Evolutionary conservation across 306 rosid species (phyloP), one percentile per base, ranked within the genome.

Genomic region (Albizia julibrissin): DNA sequence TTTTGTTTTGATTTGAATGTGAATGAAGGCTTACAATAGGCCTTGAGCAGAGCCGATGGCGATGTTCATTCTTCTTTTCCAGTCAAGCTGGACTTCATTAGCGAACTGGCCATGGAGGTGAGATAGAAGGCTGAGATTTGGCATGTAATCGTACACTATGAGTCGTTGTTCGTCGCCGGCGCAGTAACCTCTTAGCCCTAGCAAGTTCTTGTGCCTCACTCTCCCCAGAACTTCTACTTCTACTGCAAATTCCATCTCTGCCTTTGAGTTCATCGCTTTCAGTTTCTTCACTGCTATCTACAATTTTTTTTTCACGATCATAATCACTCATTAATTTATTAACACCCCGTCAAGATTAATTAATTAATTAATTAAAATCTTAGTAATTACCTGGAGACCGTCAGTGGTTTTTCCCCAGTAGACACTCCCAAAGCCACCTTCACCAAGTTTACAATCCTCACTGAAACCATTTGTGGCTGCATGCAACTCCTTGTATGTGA

Each of bases 241-340:
- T 15, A 95, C 98, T 8, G 99, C 99, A 74, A 95, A 95, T 78
- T 95, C 99, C 99, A 93, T 95, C 86, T 95, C 98, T 39, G 97
- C 93, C 87, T 93, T 95, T n/a, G 94, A 90, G n/a, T 88, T 95
- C 94, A 93, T 88, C 3, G 90, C 78, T 81, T 95, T 95, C 69
- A 95, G 78, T 6, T 97, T 83, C 84, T 95, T 95, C 83, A 95
- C 98, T 1, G 98, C 99, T n/a, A 95, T 92, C 99, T 95, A 85
- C 76, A 75, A 29, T 1, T 19, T 54, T 5, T 3, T 80, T 46
- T 46, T 3, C 39, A 10, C 39, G 6, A 26, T 14, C 0, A 18
- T 8, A 37, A 13, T 22, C 15, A 22, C 65, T 22, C 29, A 22
- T 24, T 19, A 14, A 14, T 18, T 16, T 46, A 34, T 37, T 39